Conservation (phyloP, 106 monocot species). For the Posidonia australis region DNA sequence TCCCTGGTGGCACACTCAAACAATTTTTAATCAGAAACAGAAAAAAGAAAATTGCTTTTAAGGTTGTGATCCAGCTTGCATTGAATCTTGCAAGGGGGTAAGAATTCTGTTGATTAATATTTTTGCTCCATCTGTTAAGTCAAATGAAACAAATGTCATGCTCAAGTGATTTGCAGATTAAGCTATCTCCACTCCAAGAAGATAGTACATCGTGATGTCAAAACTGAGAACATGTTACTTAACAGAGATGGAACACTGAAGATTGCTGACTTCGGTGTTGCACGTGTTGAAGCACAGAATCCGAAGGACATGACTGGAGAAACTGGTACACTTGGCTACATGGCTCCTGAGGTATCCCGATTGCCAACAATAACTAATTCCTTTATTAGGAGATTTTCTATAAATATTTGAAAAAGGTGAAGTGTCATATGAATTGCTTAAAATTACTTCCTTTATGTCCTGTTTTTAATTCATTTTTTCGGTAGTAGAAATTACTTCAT, state of each 20-base stretch:
- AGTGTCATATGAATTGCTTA: no score
- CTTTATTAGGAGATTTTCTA: no score
- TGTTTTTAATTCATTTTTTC: background rate
- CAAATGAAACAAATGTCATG: background rate
- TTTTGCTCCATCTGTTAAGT: background rate
- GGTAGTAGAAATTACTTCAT: background rate
- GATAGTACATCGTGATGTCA: conserved; percentile 84
- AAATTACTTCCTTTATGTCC: no score
- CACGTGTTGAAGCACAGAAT: conserved; percentile 79
- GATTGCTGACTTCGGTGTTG: conserved; percentile 82
- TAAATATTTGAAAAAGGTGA: no score
- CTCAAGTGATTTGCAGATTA: conserved; percentile 33
- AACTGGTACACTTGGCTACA: conserved; percentile 85
- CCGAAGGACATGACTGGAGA: conserved; percentile 94
- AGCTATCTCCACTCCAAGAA: conserved; percentile 70
- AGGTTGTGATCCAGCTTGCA: conserved; percentile 51
- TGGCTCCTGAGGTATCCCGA: conserved; percentile 89
- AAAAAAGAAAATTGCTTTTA: conserved; percentile 46
- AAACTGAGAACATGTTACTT: conserved; percentile 75
- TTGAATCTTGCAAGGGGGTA: conserved; percentile 68
- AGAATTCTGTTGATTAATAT: conserved; percentile 2
- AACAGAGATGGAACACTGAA: conserved; percentile 44
- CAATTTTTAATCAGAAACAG: conserved; percentile 44
- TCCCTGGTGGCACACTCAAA: conserved; percentile 58
- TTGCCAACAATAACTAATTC: no score